These are phyloP conservation scores for Sporothrix sp. DNA, from an alignment of 2,329 filamentous ascomycete species.

Conservation along the genomic window DNA sequence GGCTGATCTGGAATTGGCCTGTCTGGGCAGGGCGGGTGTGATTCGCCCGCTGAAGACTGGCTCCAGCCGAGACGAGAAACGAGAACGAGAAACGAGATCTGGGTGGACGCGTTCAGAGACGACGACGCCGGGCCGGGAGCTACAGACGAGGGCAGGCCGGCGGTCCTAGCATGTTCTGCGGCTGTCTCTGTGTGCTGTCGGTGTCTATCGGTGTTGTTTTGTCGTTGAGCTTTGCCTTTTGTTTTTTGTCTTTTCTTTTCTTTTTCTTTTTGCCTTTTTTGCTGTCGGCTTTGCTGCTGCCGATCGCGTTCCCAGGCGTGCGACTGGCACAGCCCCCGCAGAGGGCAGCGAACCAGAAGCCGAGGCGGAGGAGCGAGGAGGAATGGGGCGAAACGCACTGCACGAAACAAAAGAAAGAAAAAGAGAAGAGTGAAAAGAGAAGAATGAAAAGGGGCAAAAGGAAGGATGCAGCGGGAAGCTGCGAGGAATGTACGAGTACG, in stretches of 20 bases:
- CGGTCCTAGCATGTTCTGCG: background rate
- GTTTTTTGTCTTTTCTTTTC: too few species aligned
- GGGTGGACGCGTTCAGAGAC: background rate
- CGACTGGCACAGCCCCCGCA: background rate
- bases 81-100: too few species aligned
- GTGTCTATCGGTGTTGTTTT: too few species aligned
- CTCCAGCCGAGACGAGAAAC: too few species aligned
- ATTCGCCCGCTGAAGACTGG: slow-evolving; percentile 5
- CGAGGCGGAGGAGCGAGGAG: background rate
- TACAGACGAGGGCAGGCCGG: background rate
- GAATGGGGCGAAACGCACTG: background rate
- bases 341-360: background rate
- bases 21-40: slow-evolving; percentile 3
- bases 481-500: slow-evolving; percentile 1
- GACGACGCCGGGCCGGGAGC: slow-evolving; percentile 8
- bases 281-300: background rate
- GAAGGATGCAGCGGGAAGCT: too few species aligned
- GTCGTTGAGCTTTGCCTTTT: too few species aligned
- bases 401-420: background rate
- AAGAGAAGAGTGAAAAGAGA: background rate
- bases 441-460: background rate
- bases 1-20: slow-evolving; percentile 11
- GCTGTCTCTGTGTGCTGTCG: background rate
- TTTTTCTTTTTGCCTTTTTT: too few species aligned
- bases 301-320: slow-evolving; percentile 10